phyloP scores from a whole-genome alignment of 164 flowering plant species.

The Vitis rotundifolia region DNA sequence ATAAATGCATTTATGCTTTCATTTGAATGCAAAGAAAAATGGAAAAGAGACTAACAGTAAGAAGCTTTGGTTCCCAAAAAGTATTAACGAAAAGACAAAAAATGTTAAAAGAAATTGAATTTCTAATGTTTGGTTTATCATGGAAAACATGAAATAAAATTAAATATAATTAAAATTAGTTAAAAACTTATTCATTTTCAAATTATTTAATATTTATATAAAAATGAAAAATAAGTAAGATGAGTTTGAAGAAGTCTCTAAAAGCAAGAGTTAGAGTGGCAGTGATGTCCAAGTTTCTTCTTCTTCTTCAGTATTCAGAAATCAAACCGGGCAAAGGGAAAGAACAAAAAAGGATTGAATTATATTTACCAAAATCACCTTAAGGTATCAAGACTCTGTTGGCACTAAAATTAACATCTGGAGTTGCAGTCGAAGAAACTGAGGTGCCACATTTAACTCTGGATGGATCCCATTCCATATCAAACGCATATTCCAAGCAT shows the following conservation, averaged over 20 bases:
- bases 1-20: too few species aligned
- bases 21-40: too few species aligned
- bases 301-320: conserved; percentile 11
- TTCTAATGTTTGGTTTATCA: too few species aligned
- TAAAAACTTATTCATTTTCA: too few species aligned
- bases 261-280: neutral
- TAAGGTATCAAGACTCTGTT: conserved; percentile 11
- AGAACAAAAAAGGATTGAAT: neutral
- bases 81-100: neutral
- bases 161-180: too few species aligned
- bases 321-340: neutral
- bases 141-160: too few species aligned
- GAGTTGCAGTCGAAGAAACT: conserved; percentile 9
- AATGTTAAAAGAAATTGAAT: too few species aligned
- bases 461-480: conserved; percentile 21
- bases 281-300: neutral
- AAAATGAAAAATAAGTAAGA: too few species aligned
- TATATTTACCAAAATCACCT: conserved; percentile 4
- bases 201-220: too few species aligned
- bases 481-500: conserved; percentile 22
- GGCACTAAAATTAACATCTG: conserved; percentile 3
- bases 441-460: conserved; percentile 13
- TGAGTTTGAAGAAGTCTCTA: too few species aligned
- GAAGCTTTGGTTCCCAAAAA: neutral
- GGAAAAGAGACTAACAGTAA: too few species aligned